Percentiles rank a stretch among this genome's conserved stretches.
Evolutionary conservation across 257 asterid species (phyloP).

Genomic region (Ocimum tenuiflorum): DNA sequence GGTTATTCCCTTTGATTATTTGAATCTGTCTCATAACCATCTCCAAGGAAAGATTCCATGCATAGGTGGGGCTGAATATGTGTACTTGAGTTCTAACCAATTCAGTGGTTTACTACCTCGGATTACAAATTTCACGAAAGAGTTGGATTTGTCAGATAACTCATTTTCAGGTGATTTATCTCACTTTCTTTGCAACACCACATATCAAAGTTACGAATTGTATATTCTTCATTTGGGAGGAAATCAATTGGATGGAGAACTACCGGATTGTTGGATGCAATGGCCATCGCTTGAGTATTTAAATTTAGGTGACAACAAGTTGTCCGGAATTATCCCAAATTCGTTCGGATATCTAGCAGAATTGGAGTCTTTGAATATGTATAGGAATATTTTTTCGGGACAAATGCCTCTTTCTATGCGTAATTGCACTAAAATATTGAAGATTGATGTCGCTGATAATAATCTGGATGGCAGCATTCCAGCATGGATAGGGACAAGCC

Average conservation of each 20-base stretch:
- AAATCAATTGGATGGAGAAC: slow-evolving; percentile 20
- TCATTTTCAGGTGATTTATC: slow-evolving; percentile 18
- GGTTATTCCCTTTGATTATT: not conserved
- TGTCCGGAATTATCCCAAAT: slow-evolving; percentile 27
- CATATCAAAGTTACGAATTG: not conserved
- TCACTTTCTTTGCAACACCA: slow-evolving; percentile 11
- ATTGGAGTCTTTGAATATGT: slow-evolving; percentile 16
- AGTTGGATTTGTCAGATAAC: slow-evolving; percentile 28
- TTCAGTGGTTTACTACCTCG: slow-evolving; percentile 29
- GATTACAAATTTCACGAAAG: not conserved
- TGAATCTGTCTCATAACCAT: slow-evolving; percentile 24
- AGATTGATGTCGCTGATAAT: slow-evolving; percentile 24
- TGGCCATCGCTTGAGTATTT: slow-evolving; percentile 9
- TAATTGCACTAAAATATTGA: slow-evolving; percentile 16
- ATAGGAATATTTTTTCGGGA: slow-evolving; percentile 22
- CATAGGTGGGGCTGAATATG: not conserved
- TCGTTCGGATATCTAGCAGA: slow-evolving; percentile 18
- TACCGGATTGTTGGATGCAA: slow-evolving; percentile 33
- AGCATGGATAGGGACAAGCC: slow-evolving; percentile 24
- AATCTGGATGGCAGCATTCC: slow-evolving; percentile 20
- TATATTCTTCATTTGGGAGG: slow-evolving; percentile 20
- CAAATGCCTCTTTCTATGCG: slow-evolving; percentile 25
- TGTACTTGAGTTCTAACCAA: slow-evolving; percentile 24
- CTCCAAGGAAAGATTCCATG: not conserved
- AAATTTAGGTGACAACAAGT: slow-evolving; percentile 24